A percentile compares a stretch with the other conserved stretches of the same genome.
Conservation (phyloP, 768 basidiomycete species). For the Agrocybe chaxingu region DNA sequence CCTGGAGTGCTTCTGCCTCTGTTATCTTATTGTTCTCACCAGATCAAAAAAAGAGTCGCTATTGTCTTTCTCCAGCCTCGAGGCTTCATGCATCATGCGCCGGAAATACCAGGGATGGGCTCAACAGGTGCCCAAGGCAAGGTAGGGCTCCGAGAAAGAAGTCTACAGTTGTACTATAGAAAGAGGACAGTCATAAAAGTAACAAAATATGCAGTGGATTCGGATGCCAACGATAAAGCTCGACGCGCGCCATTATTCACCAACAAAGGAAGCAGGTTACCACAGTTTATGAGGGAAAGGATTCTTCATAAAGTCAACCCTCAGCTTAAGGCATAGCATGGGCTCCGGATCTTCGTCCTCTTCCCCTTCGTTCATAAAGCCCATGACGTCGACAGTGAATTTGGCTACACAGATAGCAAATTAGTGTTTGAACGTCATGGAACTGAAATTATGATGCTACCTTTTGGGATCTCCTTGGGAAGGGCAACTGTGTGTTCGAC, state of each 20-base stretch:
- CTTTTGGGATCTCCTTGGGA: constrained; percentile 89
- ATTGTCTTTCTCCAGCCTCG: constrained; percentile 5
- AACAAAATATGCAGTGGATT: too few species aligned
- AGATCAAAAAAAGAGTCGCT: constrained; percentile 14
- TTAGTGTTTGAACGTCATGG: constrained; percentile 4
- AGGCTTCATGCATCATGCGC: constrained; percentile 3
- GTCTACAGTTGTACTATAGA: too few species aligned
- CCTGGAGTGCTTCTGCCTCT: constrained; percentile 2
- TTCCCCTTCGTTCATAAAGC: constrained; percentile 69
- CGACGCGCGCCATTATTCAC: constrained; percentile 12
- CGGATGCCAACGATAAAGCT: background rate
- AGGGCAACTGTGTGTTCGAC: constrained; percentile 82
- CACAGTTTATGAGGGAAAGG: constrained; percentile 22
- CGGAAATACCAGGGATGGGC: constrained; percentile 5
- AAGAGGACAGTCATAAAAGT: too few species aligned
- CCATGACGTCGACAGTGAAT: constrained; percentile 68
- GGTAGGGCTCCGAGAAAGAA: background rate
- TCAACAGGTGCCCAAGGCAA: background rate
- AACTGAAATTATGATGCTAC: constrained; percentile 26
- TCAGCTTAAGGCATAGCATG: constrained; percentile 77
- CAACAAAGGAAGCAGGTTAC: constrained; percentile 18
- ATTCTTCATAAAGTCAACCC: constrained; percentile 68
- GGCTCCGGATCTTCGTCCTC: constrained; percentile 21
- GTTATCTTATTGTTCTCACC: constrained; percentile 28
- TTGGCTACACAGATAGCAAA: constrained; percentile 55